Evolutionary conservation across 2,329 filamentous ascomycete species (phyloP), one percentile per base, ranked within the genome.

Genomic region (Cordyceps farinosa): DNA sequence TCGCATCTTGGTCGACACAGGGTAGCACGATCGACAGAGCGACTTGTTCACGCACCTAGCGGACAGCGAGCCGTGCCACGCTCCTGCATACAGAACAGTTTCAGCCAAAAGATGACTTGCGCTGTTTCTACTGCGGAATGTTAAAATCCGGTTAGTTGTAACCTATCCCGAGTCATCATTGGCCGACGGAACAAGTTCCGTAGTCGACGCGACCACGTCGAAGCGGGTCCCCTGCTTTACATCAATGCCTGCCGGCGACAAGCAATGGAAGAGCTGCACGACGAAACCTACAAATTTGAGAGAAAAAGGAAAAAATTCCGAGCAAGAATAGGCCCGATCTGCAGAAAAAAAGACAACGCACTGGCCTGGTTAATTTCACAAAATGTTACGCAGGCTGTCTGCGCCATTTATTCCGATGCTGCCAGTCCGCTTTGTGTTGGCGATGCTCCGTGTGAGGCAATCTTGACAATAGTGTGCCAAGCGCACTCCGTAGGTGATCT

Each of bases 61-160:
- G 48, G 38, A 34, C 32, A 17, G 36, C n/a, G 56, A 59, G 22
- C 45, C 27, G 56, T 42, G 58, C 48, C 40, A 30, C 30, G 13
- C 58, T 54, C 58, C 58, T 47, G 58, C 58, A 54, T 61, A 27
- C 38, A 27, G 15, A 10, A 3, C 34, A 29, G 55, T 56, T 63
- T 64, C 63, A 56, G 56, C 30, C 30, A 47, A 44, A 45, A 13
- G 2, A 32, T 29, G 27, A 42, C 17, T 38, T 32, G 34, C 17
- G 17, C 7, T 10, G 10, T 29, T 36, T 51, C 11, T 30, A 13
- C 15, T 3, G 17, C n/a, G 7, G 8, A 30, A 22, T 17, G 15
- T 13, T 9, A 10, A 3, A 30, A 2, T 10, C 17, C 42, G 32
- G 45, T 8, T 3, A 42, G 5, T 9, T 27, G 11, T 5, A 2